Conservation (phyloP, 345 rosid genomes). For the Populus tremula region DNA sequence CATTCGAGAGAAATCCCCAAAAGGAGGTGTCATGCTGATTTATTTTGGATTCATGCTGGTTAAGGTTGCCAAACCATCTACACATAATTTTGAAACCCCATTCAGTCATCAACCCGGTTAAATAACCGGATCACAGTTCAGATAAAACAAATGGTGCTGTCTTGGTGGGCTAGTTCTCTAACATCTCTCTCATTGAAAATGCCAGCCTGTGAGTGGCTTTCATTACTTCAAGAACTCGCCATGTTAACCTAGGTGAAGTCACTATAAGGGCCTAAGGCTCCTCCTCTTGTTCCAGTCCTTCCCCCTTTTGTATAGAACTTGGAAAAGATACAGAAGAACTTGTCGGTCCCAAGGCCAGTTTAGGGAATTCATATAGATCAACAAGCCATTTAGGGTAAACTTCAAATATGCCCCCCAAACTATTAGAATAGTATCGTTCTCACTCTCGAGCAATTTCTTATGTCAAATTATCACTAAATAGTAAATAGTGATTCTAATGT, state of each 20-base stretch:
- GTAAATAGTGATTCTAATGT: too few species aligned
- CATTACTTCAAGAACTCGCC: not conserved
- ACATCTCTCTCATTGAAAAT: not conserved
- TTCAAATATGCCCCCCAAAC: not conserved
- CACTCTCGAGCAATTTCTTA: not conserved
- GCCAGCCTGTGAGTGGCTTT: not conserved
- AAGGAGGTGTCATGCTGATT: too few species aligned
- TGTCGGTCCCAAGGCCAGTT: constrained; percentile 28
- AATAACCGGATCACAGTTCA: too few species aligned
- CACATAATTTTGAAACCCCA: too few species aligned
- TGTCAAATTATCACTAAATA: too few species aligned
- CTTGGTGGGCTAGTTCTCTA: not conserved
- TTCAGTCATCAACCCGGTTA: too few species aligned
- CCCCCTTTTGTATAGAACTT: not conserved
- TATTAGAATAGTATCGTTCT: not conserved
- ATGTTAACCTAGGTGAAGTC: not conserved
- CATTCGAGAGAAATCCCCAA: too few species aligned
- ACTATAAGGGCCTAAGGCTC: constrained; percentile 4
- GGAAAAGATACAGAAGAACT: not conserved
- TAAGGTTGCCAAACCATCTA: too few species aligned
- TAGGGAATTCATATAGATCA: not conserved
- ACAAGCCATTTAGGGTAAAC: not conserved
- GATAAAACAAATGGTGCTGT: not conserved
- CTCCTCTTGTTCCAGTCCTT: not conserved
- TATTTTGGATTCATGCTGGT: too few species aligned